These are phyloP conservation scores for Aspergillus ostianus DNA, from an alignment of 495 filamentous ascomycete species.

Conservation along the genomic window DNA sequence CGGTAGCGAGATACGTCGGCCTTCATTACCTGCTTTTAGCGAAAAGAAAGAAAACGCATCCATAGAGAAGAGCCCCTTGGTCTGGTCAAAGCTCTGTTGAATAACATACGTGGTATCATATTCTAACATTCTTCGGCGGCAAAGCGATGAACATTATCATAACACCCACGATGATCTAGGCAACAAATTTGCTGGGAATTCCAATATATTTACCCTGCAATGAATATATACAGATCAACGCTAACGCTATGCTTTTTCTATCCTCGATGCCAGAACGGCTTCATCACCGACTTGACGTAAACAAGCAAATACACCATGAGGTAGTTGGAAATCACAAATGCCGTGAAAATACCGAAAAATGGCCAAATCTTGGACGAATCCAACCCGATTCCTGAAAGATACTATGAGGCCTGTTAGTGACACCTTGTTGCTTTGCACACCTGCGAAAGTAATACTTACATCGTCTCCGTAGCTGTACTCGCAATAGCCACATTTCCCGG, in stretches of 20 bases:
- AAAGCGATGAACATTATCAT: neutral
- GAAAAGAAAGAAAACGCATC: neutral
- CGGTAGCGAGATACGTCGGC: no score
- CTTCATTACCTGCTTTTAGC: neutral
- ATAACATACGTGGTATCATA: neutral
- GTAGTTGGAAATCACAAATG: conserved; percentile 69
- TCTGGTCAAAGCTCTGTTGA: no score
- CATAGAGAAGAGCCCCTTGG: neutral
- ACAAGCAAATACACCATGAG: conserved; percentile 59
- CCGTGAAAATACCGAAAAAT: conserved; percentile 71
- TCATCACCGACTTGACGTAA: conserved; percentile 39
- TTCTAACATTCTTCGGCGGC: neutral
- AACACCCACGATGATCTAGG: neutral
- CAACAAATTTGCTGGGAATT: neutral
- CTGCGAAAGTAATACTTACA: conserved; percentile 36
- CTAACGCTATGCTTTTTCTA: conserved; percentile 1
- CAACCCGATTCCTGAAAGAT: conserved; percentile 61
- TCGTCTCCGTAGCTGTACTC: conserved; percentile 56
- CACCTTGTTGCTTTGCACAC: neutral
- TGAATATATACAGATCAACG: conserved; percentile 1
- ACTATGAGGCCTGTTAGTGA: conserved; percentile 41
- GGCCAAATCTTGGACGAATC: conserved; percentile 60
- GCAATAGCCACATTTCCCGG: conserved; percentile 55
- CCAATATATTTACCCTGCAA: neutral
- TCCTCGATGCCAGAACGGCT: conserved; percentile 27